Evolutionary conservation across 1,284 basidiomycete species (phyloP).

Genomic region (Retiboletus fuscus): DNA sequence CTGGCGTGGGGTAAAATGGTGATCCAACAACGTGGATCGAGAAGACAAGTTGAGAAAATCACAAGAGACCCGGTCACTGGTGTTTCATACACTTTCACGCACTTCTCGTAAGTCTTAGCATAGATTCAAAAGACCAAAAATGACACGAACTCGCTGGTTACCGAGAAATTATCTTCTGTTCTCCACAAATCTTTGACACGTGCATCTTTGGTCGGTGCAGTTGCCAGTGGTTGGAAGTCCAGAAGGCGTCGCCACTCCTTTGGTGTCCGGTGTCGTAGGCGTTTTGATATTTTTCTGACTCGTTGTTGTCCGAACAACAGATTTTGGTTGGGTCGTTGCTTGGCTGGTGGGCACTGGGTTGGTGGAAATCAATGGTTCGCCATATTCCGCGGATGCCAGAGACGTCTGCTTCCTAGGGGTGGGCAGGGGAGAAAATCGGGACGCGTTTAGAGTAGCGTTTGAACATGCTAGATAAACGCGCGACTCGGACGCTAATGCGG

Average conservation of each 20-base stretch:
- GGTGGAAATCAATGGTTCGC: slow-evolving; percentile 30
- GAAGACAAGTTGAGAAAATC: not conserved
- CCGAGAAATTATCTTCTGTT: slow-evolving; percentile 33
- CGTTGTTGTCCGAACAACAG: slow-evolving; percentile 44
- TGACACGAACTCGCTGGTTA: slow-evolving; percentile 17
- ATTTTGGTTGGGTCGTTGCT: slow-evolving; percentile 34
- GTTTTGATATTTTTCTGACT: slow-evolving; percentile 40
- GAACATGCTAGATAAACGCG: no score
- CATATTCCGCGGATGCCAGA: slow-evolving; percentile 36
- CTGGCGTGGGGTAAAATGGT: slow-evolving; percentile 7
- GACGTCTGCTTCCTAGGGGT: slow-evolving; percentile 42
- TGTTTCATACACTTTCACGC: slow-evolving; percentile 10
- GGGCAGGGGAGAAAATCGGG: slow-evolving; percentile 40
- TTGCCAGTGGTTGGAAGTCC: slow-evolving; percentile 26
- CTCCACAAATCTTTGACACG: slow-evolving; percentile 49
- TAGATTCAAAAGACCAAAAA: no score
- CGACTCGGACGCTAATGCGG: slow-evolving; percentile 10
- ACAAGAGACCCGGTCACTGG: not conserved
- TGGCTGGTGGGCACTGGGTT: not conserved
- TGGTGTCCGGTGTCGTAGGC: slow-evolving; percentile 15
- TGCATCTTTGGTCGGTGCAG: slow-evolving; percentile 31
- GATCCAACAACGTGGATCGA: not conserved
- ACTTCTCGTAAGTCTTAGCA: slow-evolving; percentile 11
- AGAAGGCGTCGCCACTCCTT: slow-evolving; percentile 13
- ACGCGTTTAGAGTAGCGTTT: not conserved